A percentile compares a stretch with the other conserved stretches of the same genome.
phyloP scores from a whole-genome alignment of 495 filamentous ascomycete genomes.

The Penicillium turbatum region DNA sequence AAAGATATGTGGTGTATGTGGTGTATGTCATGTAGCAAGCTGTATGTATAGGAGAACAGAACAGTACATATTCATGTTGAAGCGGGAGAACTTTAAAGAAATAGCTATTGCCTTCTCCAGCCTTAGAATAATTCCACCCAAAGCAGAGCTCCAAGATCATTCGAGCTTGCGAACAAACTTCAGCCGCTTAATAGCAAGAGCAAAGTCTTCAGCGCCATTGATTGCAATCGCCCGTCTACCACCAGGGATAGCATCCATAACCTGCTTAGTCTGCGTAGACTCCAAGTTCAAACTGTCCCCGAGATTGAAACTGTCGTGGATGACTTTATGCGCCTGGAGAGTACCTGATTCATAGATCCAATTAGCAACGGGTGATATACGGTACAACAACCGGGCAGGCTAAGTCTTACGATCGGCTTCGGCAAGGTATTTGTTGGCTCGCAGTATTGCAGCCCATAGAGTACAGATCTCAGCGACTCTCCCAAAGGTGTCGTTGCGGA shows the following conservation, averaged over 20 bases:
- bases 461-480: conserved; percentile 1
- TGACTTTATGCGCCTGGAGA: background rate
- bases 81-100: background rate
- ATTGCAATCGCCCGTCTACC: background rate
- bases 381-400: too few relatives aligned
- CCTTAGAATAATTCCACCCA: background rate
- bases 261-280: background rate
- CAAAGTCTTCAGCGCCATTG: background rate
- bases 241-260: conserved; percentile 2
- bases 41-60: too few relatives aligned
- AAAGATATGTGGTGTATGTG: too few relatives aligned
- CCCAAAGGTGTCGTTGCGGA: conserved; percentile 5
- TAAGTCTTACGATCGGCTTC: conserved; percentile 1
- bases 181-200: conserved; percentile 1
- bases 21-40: too few relatives aligned
- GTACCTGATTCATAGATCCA: background rate
- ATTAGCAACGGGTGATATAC: background rate
- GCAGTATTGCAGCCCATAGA: conserved; percentile 4
- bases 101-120: background rate
- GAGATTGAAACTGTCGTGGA: background rate
- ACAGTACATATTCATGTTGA: too few relatives aligned
- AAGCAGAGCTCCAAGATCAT: background rate
- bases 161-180: background rate
- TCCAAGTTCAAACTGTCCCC: background rate
- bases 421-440: background rate